Conservation (phyloP, 2,329 filamentous ascomycete genomes). For the Fusarium pseudonygamai region DNA sequence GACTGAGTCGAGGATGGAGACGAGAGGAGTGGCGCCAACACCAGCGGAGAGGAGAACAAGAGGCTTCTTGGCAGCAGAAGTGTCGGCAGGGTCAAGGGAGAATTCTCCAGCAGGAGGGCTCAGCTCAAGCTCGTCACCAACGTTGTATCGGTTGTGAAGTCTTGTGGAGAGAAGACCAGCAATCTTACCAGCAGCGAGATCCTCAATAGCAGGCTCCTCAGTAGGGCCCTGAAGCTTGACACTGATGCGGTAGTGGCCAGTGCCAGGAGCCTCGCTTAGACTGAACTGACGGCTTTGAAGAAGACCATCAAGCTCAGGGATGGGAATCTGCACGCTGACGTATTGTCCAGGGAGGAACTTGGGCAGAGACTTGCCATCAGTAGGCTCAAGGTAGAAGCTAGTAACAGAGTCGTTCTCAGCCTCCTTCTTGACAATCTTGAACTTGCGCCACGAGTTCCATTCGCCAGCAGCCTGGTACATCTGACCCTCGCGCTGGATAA, state of each 20-base stretch:
- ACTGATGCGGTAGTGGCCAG: constrained; percentile 74
- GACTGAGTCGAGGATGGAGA: constrained; percentile 70
- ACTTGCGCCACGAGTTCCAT: constrained; percentile 61
- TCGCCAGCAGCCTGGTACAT: constrained; percentile 63
- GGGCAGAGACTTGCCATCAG: constrained; percentile 66
- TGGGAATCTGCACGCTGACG: constrained; percentile 69
- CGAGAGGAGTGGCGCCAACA: constrained; percentile 73
- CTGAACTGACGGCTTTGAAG: constrained; percentile 80
- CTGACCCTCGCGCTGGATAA: constrained; percentile 71
- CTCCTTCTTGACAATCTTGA: constrained; percentile 68
- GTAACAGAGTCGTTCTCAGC: constrained; percentile 69
- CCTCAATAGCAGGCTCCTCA: constrained; percentile 43
- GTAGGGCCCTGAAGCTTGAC: constrained; percentile 71
- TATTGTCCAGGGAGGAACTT: constrained; percentile 77
- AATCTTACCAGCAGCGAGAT: constrained; percentile 47
- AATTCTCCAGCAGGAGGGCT: constrained; percentile 69
- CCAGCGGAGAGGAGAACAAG: constrained; percentile 74
- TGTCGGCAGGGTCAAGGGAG: constrained; percentile 62
- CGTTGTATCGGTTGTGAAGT: constrained; percentile 58
- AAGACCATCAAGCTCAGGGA: constrained; percentile 67
- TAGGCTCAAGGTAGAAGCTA: constrained; percentile 75
- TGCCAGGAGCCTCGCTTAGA: constrained; percentile 68
- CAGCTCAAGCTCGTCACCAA: constrained; percentile 63
- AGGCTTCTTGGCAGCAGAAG: constrained; percentile 57
- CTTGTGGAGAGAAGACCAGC: constrained; percentile 63